phyloP scores from a whole-genome alignment of 2,329 filamentous ascomycete genomes.

The Pseudogymnoascus sp. region DNA sequence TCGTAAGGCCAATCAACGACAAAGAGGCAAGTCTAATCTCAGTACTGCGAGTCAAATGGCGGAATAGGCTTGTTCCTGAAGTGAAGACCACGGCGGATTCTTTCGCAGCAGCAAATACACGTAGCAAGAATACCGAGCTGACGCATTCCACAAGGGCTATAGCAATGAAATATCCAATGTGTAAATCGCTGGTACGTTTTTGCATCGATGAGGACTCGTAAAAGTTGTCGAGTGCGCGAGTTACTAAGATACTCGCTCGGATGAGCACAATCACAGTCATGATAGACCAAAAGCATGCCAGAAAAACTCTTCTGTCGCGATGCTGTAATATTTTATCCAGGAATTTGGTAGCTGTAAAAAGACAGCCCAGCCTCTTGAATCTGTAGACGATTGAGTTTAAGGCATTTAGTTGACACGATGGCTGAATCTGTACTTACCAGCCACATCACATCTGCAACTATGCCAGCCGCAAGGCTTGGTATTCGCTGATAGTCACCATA shows the following conservation, averaged over 20 bases:
- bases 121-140: slow-evolving; percentile 35
- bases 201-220: not conserved
- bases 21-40: slow-evolving; percentile 35
- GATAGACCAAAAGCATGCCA: slow-evolving; percentile 50
- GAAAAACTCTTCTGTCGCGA: slow-evolving; percentile 37
- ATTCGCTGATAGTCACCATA: slow-evolving; percentile 27
- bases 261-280: slow-evolving; percentile 45
- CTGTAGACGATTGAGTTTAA: slow-evolving; percentile 21
- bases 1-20: slow-evolving; percentile 32
- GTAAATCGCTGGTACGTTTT: slow-evolving; percentile 20
- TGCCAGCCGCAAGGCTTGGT: slow-evolving; percentile 31
- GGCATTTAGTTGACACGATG: not conserved
- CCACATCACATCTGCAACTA: slow-evolving; percentile 36
- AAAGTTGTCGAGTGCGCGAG: slow-evolving; percentile 19
- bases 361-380: slow-evolving; percentile 39
- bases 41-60: slow-evolving; percentile 35
- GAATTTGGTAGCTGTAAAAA: slow-evolving; percentile 46
- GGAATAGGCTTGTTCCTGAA: slow-evolving; percentile 30
- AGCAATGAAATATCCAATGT: slow-evolving; percentile 36
- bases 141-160: slow-evolving; percentile 37
- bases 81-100: slow-evolving; percentile 27
- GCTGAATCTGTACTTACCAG: slow-evolving; percentile 26
- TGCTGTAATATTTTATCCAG: slow-evolving; percentile 44
- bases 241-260: slow-evolving; percentile 34
- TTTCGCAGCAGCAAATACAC: slow-evolving; percentile 31